Evolutionary conservation across 176 grass and related monocot species (phyloP).

Genomic region (Oryza nivara): DNA sequence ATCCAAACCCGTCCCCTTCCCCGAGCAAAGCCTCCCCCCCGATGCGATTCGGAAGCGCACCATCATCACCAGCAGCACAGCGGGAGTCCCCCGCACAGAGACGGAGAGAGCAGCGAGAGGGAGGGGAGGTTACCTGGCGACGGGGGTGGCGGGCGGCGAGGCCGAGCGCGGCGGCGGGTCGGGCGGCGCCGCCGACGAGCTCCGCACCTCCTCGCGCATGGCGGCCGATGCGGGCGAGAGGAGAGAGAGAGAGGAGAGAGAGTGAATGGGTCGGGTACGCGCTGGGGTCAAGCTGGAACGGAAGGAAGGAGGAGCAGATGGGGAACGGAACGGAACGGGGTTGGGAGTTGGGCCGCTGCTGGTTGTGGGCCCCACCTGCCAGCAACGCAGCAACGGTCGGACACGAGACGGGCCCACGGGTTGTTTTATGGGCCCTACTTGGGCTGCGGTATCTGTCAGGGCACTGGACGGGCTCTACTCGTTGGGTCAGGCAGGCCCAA

Average conservation of each 20-base stretch:
- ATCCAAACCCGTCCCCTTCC: not conserved
- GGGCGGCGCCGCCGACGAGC: slow-evolving; percentile 74
- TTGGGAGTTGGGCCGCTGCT: too few species aligned
- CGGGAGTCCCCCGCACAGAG: not conserved
- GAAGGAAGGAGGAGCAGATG: not conserved
- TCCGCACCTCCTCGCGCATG: slow-evolving; percentile 94
- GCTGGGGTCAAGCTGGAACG: not conserved
- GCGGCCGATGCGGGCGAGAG: slow-evolving; percentile 14
- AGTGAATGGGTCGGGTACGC: not conserved
- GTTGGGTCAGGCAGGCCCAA: too few species aligned
- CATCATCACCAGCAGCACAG: not conserved
- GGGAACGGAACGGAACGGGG: not conserved
- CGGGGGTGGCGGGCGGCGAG: slow-evolving; percentile 78
- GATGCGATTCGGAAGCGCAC: slow-evolving; percentile 20
- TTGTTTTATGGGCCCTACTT: too few species aligned
- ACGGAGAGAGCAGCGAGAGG: too few species aligned
- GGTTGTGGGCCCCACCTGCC: not conserved
- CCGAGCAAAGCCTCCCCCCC: too few species aligned
- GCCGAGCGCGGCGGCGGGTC: slow-evolving; percentile 70
- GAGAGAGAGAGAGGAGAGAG: not conserved
- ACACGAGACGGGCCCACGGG: too few species aligned
- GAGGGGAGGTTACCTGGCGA: slow-evolving; percentile 58
- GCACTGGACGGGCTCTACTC: too few species aligned
- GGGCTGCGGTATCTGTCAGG: too few species aligned
- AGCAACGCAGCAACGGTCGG: not conserved